Conservation (phyloP, 805 yeast species). For the Wickerhamomyces hampshirensis region DNA sequence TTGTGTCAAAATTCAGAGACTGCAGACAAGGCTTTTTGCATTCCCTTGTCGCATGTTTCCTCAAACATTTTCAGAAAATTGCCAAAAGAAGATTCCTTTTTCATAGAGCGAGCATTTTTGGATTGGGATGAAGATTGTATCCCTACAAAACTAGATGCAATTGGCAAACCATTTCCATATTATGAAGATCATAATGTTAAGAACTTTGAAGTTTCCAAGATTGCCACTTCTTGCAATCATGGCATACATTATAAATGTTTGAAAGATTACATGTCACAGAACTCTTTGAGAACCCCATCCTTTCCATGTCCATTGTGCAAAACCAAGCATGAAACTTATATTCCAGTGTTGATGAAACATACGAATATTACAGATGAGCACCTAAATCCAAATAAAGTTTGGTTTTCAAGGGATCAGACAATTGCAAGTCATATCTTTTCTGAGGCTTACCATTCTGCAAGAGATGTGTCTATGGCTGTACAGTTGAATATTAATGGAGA, state of each 20-base stretch:
- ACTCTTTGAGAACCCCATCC: conserved; percentile 49
- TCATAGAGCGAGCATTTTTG: conserved; percentile 12
- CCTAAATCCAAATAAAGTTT: conserved; percentile 1
- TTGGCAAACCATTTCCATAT: conserved; percentile 25
- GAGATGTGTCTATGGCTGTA: conserved; percentile 3
- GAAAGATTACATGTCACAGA: conserved; percentile 56
- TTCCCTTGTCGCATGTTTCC: conserved; percentile 46
- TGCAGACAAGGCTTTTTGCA: conserved; percentile 45
- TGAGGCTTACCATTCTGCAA: conserved; percentile 2
- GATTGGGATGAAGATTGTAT: conserved; percentile 22
- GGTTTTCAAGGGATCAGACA: no score
- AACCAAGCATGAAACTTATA: conserved; percentile 68
- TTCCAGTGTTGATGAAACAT: conserved; percentile 45
- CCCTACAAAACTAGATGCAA: conserved; percentile 21
- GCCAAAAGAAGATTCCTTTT: conserved; percentile 5
- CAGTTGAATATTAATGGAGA: conserved; percentile 1
- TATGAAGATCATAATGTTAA: conserved; percentile 3
- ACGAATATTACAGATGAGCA: not conserved
- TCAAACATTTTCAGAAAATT: conserved; percentile 27
- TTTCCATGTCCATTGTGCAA: conserved; percentile 94
- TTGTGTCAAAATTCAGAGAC: conserved; percentile 53
- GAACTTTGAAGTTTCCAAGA: conserved; percentile 7
- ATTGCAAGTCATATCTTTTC: no score
- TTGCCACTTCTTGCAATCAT: conserved; percentile 77
- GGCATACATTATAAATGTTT: conserved; percentile 85